Conservation (phyloP, 1,139 yeast species). For the Hansenula sp. region DNA sequence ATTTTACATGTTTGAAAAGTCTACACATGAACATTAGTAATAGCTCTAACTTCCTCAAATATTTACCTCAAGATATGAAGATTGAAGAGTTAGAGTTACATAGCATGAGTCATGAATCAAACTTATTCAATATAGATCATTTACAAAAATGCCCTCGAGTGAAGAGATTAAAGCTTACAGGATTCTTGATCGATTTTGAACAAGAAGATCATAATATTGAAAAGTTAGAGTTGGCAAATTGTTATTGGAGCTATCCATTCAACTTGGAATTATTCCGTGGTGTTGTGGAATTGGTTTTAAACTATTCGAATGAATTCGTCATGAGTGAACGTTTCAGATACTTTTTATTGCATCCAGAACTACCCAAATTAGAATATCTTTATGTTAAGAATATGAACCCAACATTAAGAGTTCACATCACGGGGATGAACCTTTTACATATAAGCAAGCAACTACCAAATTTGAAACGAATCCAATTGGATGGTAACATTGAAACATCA, state of each 20-base stretch:
- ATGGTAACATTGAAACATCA: constrained; percentile 22
- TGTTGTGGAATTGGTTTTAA: constrained; percentile 18
- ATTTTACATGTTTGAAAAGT: constrained; percentile 17
- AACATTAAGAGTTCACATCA: constrained; percentile 24
- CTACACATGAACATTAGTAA: constrained; percentile 22
- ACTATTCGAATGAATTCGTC: constrained; percentile 26
- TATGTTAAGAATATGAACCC: constrained; percentile 24
- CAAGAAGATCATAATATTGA: constrained; percentile 18
- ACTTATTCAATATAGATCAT: constrained; percentile 26
- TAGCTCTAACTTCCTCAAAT: constrained; percentile 28
- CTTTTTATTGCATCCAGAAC: constrained; percentile 24
- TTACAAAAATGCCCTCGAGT: constrained; percentile 23
- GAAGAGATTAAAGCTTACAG: constrained; percentile 18
- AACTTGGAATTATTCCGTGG: constrained; percentile 24
- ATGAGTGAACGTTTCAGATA: constrained; percentile 28
- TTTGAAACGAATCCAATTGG: constrained; percentile 21
- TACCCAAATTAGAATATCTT: constrained; percentile 22
- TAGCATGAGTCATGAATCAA: constrained; percentile 18
- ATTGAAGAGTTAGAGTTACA: constrained; percentile 17
- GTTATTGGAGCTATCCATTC: constrained; percentile 31
- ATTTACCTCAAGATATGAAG: constrained; percentile 6
- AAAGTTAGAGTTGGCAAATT: constrained; percentile 21
- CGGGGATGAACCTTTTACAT: constrained; percentile 22
- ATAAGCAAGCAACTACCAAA: constrained; percentile 25
- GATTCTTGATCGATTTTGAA: constrained; percentile 27